Base-by-base conservation (phyloP, 2,329 filamentous ascomycete species). In the Didymella pinodella region DNA sequence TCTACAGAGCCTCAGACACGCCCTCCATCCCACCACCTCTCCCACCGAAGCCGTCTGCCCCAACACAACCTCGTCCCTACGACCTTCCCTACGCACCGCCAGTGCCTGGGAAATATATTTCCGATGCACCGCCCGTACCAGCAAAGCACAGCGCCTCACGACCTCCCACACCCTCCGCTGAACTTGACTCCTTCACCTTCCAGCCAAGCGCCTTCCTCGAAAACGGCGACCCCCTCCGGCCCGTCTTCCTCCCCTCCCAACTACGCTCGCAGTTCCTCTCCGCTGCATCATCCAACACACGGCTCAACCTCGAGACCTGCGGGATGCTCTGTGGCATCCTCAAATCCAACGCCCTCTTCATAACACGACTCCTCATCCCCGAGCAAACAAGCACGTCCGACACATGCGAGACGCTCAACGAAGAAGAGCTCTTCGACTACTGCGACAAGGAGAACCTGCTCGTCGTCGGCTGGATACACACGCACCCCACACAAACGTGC, bases 401-500 rank as follows among this genome's bases (percentile, higher is more conserved):
- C 73, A 98, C 95, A 0, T 99, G 95, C 76, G 94, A 98, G 77
- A 98, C 92, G 20, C 87, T 92, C 47, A 95, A 97, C 65, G 93
- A 96, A 75, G 85, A 86, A 29, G 87, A 88, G 0, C 84, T 97
- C 28, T 93, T 97, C 67, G 92, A 97, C 56, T 97, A 94, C 75
- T 96, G 93, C 72, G 91, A 95, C 68, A 84, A 83, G 5, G 87
- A 96, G 71, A 91, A 96, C 61, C 79, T 98, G 34, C 86, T 97
- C 76, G 88, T 96, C 52, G 84, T 97, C 5, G 94, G 94, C 38
- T 99, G 95, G 95, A 99, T 99, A 61, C 95, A 99, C 75, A 99
- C 95, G 0, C 95, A 99, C 75, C 95, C 95, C 0, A 92, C 90
- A 0, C 95, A 99, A 79, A 96, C 92, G 0, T 99, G 95, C 77